Base-by-base conservation (phyloP, 257 asterid species). In the Orobanche coerulescens region DNA sequence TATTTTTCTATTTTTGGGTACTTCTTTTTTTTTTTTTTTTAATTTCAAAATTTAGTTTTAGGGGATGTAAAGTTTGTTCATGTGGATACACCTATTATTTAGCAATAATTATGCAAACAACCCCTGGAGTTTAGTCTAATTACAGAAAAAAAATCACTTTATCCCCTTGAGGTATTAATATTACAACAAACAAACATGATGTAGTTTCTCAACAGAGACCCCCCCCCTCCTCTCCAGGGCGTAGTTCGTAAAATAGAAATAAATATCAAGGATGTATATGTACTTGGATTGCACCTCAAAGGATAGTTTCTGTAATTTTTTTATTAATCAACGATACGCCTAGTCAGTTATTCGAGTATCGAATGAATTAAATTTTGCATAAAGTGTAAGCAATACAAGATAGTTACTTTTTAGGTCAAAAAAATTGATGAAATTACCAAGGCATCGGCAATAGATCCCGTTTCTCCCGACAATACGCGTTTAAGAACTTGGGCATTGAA, bases 381-480 rank as follows among this genome's bases (percentile, higher is more conserved):
- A 6, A 5, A 16, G 3, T 44, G n/a, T 42, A 12, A 10, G 48
- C 16, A 22, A 6, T 8, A 22, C 22, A 48, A 36, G 9, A 14
- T 14, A 56, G 24, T 13, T 22, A 31, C 25, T n/a, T n/a, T n/a
- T n/a, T 23, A 26, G 16, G 22, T 16, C 22, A 52, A 5, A 56
- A 2, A 34, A 3, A 16, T 15, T 6, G 44, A 1, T 13, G 61
- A 28, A 71, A 16, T 67, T 77, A 83, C 94, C 78, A 85, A 67
- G 57, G 94, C 88, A 70, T 85, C 84, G 4, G 91, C 91, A 31
- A 83, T 70, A 5, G 81, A 30, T 0, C 94, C 91, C 51, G 62
- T 81, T 61, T 81, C 84, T 54, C 94, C 94, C 9, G 86, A 64
- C 30, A 85, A 70, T 4, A 83, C 86, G 6, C 77, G 74, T 60